Evolutionary conservation across 1,139 yeast species (phyloP).

Genomic region (Blastobotrys arbuscula): DNA sequence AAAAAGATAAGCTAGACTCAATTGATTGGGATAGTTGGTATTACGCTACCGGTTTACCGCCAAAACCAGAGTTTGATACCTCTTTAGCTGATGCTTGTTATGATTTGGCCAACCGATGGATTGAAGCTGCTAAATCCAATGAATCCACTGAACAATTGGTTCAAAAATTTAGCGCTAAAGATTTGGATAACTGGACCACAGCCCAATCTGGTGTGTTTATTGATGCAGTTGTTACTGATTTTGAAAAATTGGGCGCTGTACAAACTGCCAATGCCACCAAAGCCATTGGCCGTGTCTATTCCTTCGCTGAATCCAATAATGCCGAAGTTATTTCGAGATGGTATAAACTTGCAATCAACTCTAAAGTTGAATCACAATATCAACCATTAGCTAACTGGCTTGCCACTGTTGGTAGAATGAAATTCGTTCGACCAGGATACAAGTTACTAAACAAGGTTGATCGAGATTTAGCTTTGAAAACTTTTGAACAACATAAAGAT

Average conservation of each 20-base stretch:
- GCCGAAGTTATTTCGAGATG: conserved; percentile 81
- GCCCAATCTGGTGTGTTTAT: conserved; percentile 76
- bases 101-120: conserved; percentile 63
- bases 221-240: conserved; percentile 50
- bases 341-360: conserved; percentile 48
- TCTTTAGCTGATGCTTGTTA: conserved; percentile 70
- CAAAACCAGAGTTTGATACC: conserved; percentile 77
- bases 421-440: conserved; percentile 85
- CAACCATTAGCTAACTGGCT: conserved; percentile 68
- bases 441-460: conserved; percentile 59
- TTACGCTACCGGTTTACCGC: conserved; percentile 80
- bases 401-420: conserved; percentile 92
- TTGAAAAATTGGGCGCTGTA: conserved; percentile 18
- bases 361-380: conserved; percentile 43
- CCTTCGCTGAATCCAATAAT: conserved; percentile 51
- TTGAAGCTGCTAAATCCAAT: conserved; percentile 30
- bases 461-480: conserved; percentile 55
- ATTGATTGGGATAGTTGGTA: conserved; percentile 88
- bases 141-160: conserved; percentile 25
- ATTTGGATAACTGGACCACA: conserved; percentile 55
- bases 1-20: conserved; percentile 47
- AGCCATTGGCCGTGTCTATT: conserved; percentile 45
- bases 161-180: conserved; percentile 37
- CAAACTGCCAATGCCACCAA: conserved; percentile 28
- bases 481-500: conserved; percentile 53